Conservation (phyloP, 2,329 filamentous ascomycete species). For the Bipolaris sorokiniana region DNA sequence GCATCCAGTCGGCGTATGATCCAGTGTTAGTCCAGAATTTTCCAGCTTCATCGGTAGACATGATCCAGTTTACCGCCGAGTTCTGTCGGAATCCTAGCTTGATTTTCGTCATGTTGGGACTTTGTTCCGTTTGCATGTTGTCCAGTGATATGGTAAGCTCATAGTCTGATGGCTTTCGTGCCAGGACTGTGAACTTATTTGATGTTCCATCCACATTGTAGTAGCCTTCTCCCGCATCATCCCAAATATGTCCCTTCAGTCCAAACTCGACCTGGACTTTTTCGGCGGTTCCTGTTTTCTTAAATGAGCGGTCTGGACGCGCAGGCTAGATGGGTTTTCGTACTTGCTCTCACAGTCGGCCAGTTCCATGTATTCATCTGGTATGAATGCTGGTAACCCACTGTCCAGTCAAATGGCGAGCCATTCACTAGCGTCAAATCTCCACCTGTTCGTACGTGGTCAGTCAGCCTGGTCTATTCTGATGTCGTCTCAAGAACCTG, state of each 20-base stretch:
- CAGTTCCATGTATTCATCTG: slow-evolving; percentile 50
- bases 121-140: slow-evolving; percentile 41
- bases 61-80: slow-evolving; percentile 46
- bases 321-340: neutral
- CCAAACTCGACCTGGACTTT: slow-evolving; percentile 44
- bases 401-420: slow-evolving; percentile 48
- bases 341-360: slow-evolving; percentile 41
- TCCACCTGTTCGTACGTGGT: slow-evolving; percentile 32
- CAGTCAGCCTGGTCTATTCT: neutral
- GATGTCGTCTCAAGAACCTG: too few species aligned
- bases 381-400: slow-evolving; percentile 41
- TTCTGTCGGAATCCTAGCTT: slow-evolving; percentile 47
- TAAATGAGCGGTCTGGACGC: neutral
- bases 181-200: slow-evolving; percentile 41
- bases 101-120: slow-evolving; percentile 38
- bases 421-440: slow-evolving; percentile 50
- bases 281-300: slow-evolving; percentile 31
- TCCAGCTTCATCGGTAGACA: slow-evolving; percentile 45
- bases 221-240: slow-evolving; percentile 47
- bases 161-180: slow-evolving; percentile 39
- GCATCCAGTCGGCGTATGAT: slow-evolving; percentile 50
- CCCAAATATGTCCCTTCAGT: slow-evolving; percentile 33
- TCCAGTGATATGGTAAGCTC: slow-evolving; percentile 42
- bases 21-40: slow-evolving; percentile 47
- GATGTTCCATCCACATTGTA: slow-evolving; percentile 39